These are phyloP conservation scores for Trichoderma koningii DNA, from an alignment of 2,329 filamentous ascomycete genomes.

Conservation along the genomic window DNA sequence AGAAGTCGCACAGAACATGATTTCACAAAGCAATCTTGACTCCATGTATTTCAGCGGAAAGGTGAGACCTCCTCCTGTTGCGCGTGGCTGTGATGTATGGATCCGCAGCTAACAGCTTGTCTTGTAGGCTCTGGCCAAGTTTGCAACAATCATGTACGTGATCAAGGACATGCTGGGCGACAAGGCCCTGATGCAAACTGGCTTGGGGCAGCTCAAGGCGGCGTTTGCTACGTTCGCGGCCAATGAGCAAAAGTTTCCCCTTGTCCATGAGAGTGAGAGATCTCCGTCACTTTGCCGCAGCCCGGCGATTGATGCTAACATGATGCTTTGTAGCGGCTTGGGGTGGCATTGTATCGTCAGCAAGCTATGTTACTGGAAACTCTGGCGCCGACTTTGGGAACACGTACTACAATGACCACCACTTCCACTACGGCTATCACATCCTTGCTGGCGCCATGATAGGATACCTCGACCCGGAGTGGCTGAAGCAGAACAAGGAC, in stretches of 20 bases:
- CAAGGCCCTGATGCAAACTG: slow-evolving; percentile 55
- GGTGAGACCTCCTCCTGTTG: slow-evolving; percentile 43
- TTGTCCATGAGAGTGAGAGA: slow-evolving; percentile 62
- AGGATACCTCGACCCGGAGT: slow-evolving; percentile 72
- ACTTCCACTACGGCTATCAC: slow-evolving; percentile 85
- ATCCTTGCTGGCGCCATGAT: slow-evolving; percentile 85
- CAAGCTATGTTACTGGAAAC: slow-evolving; percentile 70
- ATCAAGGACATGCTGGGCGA: slow-evolving; percentile 65
- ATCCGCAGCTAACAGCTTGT: background rate
- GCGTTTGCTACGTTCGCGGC: slow-evolving; percentile 66
- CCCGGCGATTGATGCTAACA: background rate
- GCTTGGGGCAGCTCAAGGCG: slow-evolving; percentile 63
- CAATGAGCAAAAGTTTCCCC: slow-evolving; percentile 67
- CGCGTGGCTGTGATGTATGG: background rate
- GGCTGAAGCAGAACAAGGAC: slow-evolving; percentile 71
- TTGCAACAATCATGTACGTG: slow-evolving; percentile 68
- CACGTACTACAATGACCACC: slow-evolving; percentile 76
- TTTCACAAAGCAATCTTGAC: slow-evolving; percentile 70
- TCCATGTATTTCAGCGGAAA: slow-evolving; percentile 96
- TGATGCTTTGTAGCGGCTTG: slow-evolving; percentile 55
- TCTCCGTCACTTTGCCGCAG: background rate
- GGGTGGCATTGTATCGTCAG: slow-evolving; percentile 79
- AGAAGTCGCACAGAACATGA: slow-evolving; percentile 77
- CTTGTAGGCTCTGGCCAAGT: slow-evolving; percentile 69
- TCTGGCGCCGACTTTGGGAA: slow-evolving; percentile 84